Conservation (phyloP, 305 asterid species). For the Rubia peregrina region DNA sequence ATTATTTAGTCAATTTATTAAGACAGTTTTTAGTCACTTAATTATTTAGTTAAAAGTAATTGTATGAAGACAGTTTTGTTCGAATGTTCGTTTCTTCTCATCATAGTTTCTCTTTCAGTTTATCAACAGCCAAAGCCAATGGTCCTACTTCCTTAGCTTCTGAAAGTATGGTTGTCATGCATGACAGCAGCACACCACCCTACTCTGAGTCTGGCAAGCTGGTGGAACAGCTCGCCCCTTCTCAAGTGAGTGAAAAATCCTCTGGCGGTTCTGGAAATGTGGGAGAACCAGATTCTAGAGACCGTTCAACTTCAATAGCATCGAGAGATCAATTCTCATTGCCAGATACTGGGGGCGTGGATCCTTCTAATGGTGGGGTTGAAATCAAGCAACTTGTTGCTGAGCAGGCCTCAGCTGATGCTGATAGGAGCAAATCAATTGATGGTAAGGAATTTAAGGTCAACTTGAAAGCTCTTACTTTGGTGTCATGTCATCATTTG, state of each 20-base stretch:
- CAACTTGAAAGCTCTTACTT: constrained; percentile 19
- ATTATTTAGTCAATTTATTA: neutral
- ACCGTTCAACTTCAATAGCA: constrained; percentile 26
- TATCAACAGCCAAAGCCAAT: constrained; percentile 35
- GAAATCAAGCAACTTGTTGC: constrained; percentile 30
- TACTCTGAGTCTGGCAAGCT: constrained; percentile 29
- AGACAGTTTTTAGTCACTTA: too few relatives aligned
- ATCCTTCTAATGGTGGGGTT: constrained; percentile 37
- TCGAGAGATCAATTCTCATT: constrained; percentile 44
- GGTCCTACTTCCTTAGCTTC: constrained; percentile 44
- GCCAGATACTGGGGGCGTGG: constrained; percentile 52
- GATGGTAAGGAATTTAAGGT: constrained; percentile 36
- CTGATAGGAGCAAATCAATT: constrained; percentile 38
- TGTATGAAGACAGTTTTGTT: neutral
- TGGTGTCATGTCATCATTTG: constrained; percentile 11
- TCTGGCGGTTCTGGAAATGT: constrained; percentile 24
- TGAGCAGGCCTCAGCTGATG: constrained; percentile 32
- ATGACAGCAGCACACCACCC: constrained; percentile 29
- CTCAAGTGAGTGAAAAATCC: constrained; percentile 30
- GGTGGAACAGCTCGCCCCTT: constrained; percentile 31
- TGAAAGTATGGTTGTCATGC: constrained; percentile 30
- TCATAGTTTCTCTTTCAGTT: constrained; percentile 37
- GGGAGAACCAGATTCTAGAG: constrained; percentile 31
- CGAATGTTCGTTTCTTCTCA: constrained; percentile 7
- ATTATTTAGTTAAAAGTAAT: constrained; percentile 9